Conservation (phyloP, 2,329 filamentous ascomycete species). For the Trichoderma sp. region DNA sequence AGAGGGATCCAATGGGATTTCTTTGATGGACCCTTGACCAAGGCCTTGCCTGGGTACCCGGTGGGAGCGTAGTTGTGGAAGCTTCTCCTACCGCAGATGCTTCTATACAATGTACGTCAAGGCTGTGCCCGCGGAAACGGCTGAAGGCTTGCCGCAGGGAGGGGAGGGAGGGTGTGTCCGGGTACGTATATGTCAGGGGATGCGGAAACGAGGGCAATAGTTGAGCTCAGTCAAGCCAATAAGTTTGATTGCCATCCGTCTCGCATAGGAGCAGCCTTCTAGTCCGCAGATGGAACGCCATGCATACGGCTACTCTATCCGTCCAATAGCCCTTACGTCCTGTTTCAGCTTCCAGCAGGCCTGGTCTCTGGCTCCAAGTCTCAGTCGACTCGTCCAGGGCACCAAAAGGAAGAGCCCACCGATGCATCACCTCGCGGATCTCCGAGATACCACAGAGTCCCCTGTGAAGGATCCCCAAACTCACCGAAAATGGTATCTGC, state of each 20-base stretch:
- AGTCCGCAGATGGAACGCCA: not conserved
- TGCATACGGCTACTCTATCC: slow-evolving; percentile 15
- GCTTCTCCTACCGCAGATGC: slow-evolving; percentile 9
- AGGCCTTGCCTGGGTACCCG: not conserved
- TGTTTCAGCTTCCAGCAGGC: not conserved
- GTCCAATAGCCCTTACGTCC: not conserved
- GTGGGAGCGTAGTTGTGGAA: not conserved
- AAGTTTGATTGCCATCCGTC: slow-evolving; percentile 32
- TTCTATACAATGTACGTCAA: slow-evolving; percentile 10
- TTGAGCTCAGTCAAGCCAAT: slow-evolving; percentile 28
- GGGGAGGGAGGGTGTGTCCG: not conserved
- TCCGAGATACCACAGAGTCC: slow-evolving; percentile 2
- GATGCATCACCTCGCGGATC: slow-evolving; percentile 22
- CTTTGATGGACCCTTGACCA: not conserved
- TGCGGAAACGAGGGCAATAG: slow-evolving; percentile 25
- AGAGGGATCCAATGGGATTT: slow-evolving; percentile 30
- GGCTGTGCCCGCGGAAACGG: slow-evolving; percentile 3
- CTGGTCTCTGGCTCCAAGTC: slow-evolving; percentile 2
- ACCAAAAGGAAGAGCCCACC: slow-evolving; percentile 28
- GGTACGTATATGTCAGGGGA: slow-evolving; percentile 4
- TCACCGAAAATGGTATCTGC: not conserved
- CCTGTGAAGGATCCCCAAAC: slow-evolving; percentile 14
- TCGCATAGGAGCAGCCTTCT: slow-evolving; percentile 10
- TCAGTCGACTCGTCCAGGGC: slow-evolving; percentile 32
- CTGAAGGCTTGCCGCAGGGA: slow-evolving; percentile 1